Percentiles rank a stretch among this genome's conserved stretches.
These are phyloP conservation scores for Pseudocercospora cruenta DNA, from an alignment of 2,329 filamentous ascomycete species.

Conservation along the genomic window DNA sequence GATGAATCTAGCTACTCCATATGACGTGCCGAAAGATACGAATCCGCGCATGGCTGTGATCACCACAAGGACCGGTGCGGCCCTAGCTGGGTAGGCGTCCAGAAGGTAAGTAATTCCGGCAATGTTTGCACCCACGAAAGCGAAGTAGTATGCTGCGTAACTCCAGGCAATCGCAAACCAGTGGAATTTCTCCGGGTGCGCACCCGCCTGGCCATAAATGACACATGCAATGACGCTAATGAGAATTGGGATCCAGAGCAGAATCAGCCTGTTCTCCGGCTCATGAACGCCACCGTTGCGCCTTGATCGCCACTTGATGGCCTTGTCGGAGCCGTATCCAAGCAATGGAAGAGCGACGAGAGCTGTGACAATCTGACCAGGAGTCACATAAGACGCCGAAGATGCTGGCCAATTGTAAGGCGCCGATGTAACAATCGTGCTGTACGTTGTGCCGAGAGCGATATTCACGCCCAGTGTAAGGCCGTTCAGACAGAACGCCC, in stretches of 20 bases:
- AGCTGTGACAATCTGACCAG: constrained; percentile 46
- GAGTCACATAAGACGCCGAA: constrained; percentile 41
- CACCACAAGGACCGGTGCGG: constrained; percentile 50
- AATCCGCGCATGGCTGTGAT: constrained; percentile 53
- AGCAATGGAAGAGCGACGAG: constrained; percentile 46
- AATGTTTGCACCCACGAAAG: constrained; percentile 50
- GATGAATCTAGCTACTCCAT: constrained; percentile 43
- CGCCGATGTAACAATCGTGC: constrained; percentile 40
- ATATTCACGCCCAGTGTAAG: constrained; percentile 48
- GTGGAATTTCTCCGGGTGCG: constrained; percentile 28
- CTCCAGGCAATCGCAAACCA: constrained; percentile 33
- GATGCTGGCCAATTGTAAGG: constrained; percentile 45
- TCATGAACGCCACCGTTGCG: constrained; percentile 48
- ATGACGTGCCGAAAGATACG: constrained; percentile 50
- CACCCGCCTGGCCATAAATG: constrained; percentile 42
- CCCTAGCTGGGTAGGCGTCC: constrained; percentile 49
- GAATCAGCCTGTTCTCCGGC: constrained; percentile 45
- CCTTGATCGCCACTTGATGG: constrained; percentile 43
- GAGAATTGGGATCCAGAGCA: constrained; percentile 43
- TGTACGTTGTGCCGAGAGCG: constrained; percentile 49
- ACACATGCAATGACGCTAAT: constrained; percentile 45
- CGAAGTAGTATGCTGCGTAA: constrained; percentile 37
- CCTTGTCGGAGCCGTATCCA: constrained; percentile 45
- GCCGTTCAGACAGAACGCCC: constrained; percentile 47
- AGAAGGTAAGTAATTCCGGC: constrained; percentile 51